A percentile compares a stretch with the other conserved stretches of the same genome.
phyloP scores from a whole-genome alignment of 129 eudicot genomes.

The Glebionis coronaria region DNA sequence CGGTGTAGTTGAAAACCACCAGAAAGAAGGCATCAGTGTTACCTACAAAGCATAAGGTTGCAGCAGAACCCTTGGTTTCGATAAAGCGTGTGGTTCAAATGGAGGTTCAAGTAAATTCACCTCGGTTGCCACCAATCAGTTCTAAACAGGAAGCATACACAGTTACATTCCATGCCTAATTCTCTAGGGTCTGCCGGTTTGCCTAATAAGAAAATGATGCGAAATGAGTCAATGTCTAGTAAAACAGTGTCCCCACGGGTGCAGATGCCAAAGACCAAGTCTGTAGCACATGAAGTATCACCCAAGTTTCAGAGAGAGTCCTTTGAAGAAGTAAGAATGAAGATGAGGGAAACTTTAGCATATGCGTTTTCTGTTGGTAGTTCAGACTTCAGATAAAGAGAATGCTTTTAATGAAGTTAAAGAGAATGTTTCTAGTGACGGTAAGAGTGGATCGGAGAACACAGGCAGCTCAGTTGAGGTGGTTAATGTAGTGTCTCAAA shows the following conservation, averaged over 20 bases:
- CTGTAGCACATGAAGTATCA: constrained; percentile 27
- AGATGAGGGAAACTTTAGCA: constrained; percentile 81
- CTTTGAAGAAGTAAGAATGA: constrained; percentile 60
- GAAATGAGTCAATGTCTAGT: constrained; percentile 46
- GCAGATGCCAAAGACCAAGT: constrained; percentile 44
- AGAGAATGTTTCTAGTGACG: constrained; percentile 35
- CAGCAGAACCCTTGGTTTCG: constrained; percentile 35
- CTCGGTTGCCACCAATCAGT: constrained; percentile 21
- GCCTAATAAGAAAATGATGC: constrained; percentile 37
- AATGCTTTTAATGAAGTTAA: constrained; percentile 25
- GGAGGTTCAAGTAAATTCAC: constrained; percentile 20
- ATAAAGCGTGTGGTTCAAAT: constrained; percentile 47
- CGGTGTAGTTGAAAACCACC: constrained; percentile 25
- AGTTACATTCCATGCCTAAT: too few species aligned
- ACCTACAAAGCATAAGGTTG: constrained; percentile 60
- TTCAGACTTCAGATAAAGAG: constrained; percentile 41
- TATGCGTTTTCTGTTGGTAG: constrained; percentile 67
- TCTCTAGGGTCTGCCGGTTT: constrained; percentile 14
- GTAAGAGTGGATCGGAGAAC: constrained; percentile 26
- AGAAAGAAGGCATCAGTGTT: constrained; percentile 23
- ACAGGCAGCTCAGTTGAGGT: constrained; percentile 18
- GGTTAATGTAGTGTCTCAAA: not conserved
- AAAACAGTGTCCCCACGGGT: constrained; percentile 44
- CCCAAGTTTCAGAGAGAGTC: constrained; percentile 45
- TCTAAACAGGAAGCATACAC: too few species aligned